Base-by-base conservation (phyloP, 352 stramenopile genomes). In the Pythium graminicola region DNA sequence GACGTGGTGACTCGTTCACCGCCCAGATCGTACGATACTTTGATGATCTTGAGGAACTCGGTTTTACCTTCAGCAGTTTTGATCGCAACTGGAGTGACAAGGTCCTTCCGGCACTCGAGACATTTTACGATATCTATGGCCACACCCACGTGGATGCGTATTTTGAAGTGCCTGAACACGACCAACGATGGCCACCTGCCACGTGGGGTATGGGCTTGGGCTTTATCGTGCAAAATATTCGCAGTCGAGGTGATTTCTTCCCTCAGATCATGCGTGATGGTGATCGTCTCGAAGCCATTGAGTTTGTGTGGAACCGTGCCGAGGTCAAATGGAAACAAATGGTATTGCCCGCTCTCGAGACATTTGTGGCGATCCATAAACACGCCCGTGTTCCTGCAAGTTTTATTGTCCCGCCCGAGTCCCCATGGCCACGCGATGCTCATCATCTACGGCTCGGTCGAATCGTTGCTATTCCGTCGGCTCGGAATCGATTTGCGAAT, bases 371-470 rank as follows among this genome's bases (percentile, higher is more conserved):
- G 35, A 26, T 53, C 0, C 27, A 62, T 32, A 46, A 46, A 3
- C 55, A 65, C 36, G 41, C 32, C 6, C 43, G 31, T 29, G 51
- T 69, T 8, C 61, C 55, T 7, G 36, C 24, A 16, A 51, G 19
- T 10, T 69, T 69, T 57, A 50, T 58, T 4, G 56, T 69, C 9
- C 61, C 61, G 17, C 11, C 22, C 4, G 10, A 29, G 17, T 35
- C 35, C 5, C 45, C 51, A 13, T 69, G 61, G 61, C 61, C 61
- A 13, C 38, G 16, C 13, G 54, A 31, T 45, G 48, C 70, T 4
- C 64, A 65, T 44, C 60, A 58, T 10, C 42, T 81, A n/a, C 63
- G 66, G 3, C 62, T 82, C 7, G 72, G 75, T 2, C 50, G 61
- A 8, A 53, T 81, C 16, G 66, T 62, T 14, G 51, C 52, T 8